These are phyloP conservation scores for Blepharisma undulans DNA, from an alignment of 169 alveolate genomes.

Conservation along the genomic window DNA sequence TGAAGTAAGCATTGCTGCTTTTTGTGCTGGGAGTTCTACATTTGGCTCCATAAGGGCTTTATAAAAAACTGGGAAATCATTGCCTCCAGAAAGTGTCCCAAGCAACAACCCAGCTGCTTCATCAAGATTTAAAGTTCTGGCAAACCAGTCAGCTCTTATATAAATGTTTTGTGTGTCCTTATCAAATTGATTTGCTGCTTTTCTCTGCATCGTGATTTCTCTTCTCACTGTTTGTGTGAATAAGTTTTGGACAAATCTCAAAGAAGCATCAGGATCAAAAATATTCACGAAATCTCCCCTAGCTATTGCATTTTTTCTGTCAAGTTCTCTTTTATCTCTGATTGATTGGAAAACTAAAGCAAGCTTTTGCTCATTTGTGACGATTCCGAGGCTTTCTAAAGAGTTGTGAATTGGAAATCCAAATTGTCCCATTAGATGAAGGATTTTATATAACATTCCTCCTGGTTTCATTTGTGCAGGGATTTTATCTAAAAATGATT, in stretches of 20 bases:
- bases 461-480: background rate
- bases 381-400: background rate
- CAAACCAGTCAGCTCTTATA: background rate
- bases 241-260: background rate
- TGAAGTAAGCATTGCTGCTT: slow-evolving; percentile 23
- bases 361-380: slow-evolving; percentile 29
- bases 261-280: slow-evolving; percentile 13
- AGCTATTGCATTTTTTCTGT: background rate
- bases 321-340: background rate
- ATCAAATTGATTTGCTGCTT: background rate
- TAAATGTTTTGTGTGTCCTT: background rate
- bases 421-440: background rate
- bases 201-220: background rate
- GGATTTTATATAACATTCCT: background rate
- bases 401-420: background rate
- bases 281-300: background rate
- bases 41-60: background rate
- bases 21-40: background rate
- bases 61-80: background rate
- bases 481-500: background rate
- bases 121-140: slow-evolving; percentile 13
- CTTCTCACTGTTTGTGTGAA: background rate
- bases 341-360: slow-evolving; percentile 19
- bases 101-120: slow-evolving; percentile 36
- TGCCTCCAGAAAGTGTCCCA: background rate